phyloP scores from a whole-genome alignment of 805 yeast species.

The Lipomyces lipofer region DNA sequence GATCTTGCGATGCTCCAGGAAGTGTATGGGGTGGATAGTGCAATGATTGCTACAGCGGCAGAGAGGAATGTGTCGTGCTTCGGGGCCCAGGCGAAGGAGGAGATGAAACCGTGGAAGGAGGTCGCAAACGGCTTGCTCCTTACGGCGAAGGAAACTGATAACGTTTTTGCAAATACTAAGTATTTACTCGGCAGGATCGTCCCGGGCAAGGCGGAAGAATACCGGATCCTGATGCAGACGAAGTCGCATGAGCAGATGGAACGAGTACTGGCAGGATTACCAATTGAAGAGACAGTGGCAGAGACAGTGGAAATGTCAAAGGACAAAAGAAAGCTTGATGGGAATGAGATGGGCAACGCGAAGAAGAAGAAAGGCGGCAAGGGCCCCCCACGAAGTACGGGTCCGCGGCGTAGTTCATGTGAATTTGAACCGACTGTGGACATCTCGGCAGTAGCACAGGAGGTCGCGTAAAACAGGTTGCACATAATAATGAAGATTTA shows the following conservation, averaged over 20 bases:
- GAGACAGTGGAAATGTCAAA: too few species aligned
- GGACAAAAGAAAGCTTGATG: too few species aligned
- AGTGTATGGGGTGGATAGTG: constrained; percentile 65
- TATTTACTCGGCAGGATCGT: constrained; percentile 75
- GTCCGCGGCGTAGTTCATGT: too few species aligned
- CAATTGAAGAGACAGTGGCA: background rate
- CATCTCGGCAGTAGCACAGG: too few species aligned
- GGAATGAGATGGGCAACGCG: too few species aligned
- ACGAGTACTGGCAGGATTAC: background rate
- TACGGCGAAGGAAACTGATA: constrained; percentile 57
- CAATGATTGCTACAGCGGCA: constrained; percentile 92
- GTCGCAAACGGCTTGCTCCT: constrained; percentile 57
- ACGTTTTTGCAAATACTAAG: constrained; percentile 72
- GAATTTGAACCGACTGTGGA: too few species aligned
- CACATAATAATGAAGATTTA: too few species aligned
- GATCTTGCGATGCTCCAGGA: constrained; percentile 57
- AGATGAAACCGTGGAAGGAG: constrained; percentile 55
- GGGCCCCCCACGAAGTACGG: too few species aligned
- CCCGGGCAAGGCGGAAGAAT: constrained; percentile 69
- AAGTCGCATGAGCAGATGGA: constrained; percentile 49
- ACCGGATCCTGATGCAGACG: constrained; percentile 56
- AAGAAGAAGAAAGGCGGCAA: too few species aligned
- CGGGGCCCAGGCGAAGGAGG: constrained; percentile 29
- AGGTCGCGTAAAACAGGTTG: too few species aligned
- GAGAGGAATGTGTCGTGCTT: constrained; percentile 86